Conservation (phyloP, 2,329 filamentous ascomycete genomes). For the Cordyceps javanica region DNA sequence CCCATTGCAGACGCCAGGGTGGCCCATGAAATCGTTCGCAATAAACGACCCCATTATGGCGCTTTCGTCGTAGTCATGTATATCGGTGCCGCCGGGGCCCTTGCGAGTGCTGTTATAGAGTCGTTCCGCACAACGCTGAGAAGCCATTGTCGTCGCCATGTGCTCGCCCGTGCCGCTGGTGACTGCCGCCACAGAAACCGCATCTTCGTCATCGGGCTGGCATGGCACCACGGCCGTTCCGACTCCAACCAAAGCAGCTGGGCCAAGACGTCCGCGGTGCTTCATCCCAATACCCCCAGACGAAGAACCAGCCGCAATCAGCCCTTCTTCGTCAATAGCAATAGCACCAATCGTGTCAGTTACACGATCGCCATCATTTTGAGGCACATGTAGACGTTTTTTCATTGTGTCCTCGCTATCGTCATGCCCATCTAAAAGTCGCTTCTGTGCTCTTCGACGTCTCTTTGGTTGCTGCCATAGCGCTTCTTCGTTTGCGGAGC, state of each 20-base stretch:
- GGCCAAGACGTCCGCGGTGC: constrained; percentile 82
- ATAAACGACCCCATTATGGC: constrained; percentile 71
- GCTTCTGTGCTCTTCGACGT: constrained; percentile 4
- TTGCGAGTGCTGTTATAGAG: constrained; percentile 67
- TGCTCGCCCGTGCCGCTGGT: constrained; percentile 96
- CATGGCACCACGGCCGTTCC: constrained; percentile 84
- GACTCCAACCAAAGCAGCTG: constrained; percentile 86
- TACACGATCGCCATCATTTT: constrained; percentile 53
- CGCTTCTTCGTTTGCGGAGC: neutral
- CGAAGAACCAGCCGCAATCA: constrained; percentile 90
- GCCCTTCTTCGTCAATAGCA: constrained; percentile 77
- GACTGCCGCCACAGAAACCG: constrained; percentile 70
- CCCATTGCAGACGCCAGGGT: constrained; percentile 76
- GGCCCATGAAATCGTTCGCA: constrained; percentile 83
- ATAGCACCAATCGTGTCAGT: constrained; percentile 96
- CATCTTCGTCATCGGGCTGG: constrained; percentile 62
- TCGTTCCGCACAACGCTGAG: constrained; percentile 77
- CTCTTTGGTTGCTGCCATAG: constrained; percentile 5
- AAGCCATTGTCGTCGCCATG: constrained; percentile 93
- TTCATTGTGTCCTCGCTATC: neutral
- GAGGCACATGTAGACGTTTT: neutral
- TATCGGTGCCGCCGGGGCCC: constrained; percentile 52
- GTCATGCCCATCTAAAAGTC: neutral
- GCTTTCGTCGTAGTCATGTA: constrained; percentile 69
- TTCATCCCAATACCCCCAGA: constrained; percentile 99